Evolutionary conservation across 1,284 basidiomycete species (phyloP).

Genomic region (Melampsora medusae): DNA sequence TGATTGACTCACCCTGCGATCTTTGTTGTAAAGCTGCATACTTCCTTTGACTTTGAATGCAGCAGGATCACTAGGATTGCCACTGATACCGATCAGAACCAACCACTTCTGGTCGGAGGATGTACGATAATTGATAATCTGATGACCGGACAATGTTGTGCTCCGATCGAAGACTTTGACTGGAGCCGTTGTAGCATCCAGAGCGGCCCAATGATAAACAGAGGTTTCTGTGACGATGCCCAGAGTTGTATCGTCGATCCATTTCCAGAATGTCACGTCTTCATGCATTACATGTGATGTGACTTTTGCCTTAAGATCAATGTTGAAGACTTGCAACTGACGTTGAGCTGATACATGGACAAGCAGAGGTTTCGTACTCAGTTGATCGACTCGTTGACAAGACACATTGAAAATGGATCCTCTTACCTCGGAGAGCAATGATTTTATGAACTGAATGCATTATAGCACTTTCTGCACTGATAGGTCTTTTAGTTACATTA

Average conservation of each 20-base stretch:
- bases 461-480: slow-evolving; percentile 95
- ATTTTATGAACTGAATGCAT: slow-evolving; percentile 98
- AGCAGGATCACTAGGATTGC: slow-evolving; percentile 83
- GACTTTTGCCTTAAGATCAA: slow-evolving; percentile 94
- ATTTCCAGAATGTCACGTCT: slow-evolving; percentile 98
- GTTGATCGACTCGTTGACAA: not conserved
- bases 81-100: slow-evolving; percentile 90
- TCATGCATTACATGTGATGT: slow-evolving; percentile 92
- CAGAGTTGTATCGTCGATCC: slow-evolving; percentile 85
- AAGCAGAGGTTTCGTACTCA: slow-evolving; percentile 50
- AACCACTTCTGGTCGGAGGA: slow-evolving; percentile 95
- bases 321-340: slow-evolving; percentile 97
- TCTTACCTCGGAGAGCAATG: slow-evolving; percentile 67
- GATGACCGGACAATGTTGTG: slow-evolving; percentile 84
- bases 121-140: slow-evolving; percentile 98
- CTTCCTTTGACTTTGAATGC: slow-evolving; percentile 97
- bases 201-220: slow-evolving; percentile 80
- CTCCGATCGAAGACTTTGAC: slow-evolving; percentile 96
- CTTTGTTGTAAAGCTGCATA: slow-evolving; percentile 89
- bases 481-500: slow-evolving; percentile 92
- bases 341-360: slow-evolving; percentile 68
- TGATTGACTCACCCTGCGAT: slow-evolving; percentile 92
- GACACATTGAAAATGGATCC: not conserved
- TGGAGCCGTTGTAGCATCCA: slow-evolving; percentile 64
- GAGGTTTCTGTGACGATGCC: slow-evolving; percentile 93